Evolutionary conservation across 208 protist genomes (phyloP).

Genomic region (Balamuthia mandrillaris): DNA sequence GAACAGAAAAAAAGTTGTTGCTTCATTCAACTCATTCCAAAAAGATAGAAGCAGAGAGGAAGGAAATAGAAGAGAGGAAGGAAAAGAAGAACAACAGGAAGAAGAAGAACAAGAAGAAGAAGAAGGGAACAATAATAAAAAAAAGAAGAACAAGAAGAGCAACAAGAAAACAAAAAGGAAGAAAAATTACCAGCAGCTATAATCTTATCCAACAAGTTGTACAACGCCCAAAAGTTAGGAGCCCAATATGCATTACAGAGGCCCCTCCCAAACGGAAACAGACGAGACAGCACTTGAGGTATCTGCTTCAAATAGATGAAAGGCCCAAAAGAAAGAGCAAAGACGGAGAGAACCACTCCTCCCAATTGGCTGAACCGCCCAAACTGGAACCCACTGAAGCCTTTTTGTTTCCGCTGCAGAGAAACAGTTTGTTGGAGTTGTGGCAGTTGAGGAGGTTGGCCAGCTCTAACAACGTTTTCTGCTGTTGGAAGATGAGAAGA

Average conservation of each 20-base stretch:
- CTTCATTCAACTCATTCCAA: not conserved
- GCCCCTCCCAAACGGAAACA: constrained; percentile 82
- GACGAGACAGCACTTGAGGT: constrained; percentile 53
- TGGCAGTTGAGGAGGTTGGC: not conserved
- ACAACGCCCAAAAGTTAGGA: constrained; percentile 81
- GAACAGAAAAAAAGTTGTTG: not conserved
- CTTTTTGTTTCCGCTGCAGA: not conserved
- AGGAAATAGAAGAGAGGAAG: no score
- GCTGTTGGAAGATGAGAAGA: not conserved
- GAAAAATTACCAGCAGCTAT: not conserved
- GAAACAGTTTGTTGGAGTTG: not conserved
- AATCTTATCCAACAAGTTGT: constrained; percentile 64
- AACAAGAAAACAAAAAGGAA: not conserved
- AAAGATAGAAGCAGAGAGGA: no score
- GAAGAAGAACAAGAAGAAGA: not conserved
- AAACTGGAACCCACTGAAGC: not conserved
- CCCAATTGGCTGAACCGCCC: constrained; percentile 48
- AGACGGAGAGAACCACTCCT: constrained; percentile 43
- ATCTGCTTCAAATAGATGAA: constrained; percentile 52
- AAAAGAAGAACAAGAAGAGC: not conserved
- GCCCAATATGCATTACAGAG: constrained; percentile 85
- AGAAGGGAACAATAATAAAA: not conserved
- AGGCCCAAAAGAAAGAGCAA: constrained; percentile 56
- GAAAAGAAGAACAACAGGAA: not conserved
- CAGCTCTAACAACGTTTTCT: not conserved